Evolutionary conservation across 371 early-diverging fungal genomes (phyloP).

Genomic region (Mucor irregularis): DNA sequence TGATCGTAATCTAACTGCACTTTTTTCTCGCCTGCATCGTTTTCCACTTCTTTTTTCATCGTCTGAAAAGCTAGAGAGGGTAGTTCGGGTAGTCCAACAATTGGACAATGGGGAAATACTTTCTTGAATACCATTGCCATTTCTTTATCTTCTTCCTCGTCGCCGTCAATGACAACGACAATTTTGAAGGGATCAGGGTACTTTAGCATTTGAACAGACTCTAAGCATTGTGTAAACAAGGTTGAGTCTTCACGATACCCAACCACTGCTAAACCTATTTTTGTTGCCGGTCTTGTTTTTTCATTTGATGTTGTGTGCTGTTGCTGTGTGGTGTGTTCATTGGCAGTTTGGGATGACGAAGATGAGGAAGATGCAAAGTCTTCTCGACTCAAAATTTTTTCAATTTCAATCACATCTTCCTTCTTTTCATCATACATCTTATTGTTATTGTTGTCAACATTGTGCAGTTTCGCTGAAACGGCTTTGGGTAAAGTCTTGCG

Average conservation of each 20-base stretch:
- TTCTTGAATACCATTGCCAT: constrained; percentile 63
- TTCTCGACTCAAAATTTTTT: background rate
- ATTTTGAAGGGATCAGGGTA: constrained; percentile 58
- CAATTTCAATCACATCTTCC: constrained; percentile 3
- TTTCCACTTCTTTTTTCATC: constrained; percentile 18
- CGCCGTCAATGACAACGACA: constrained; percentile 63
- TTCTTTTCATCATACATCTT: no score
- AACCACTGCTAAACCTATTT: constrained; percentile 52
- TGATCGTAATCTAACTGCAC: constrained; percentile 10
- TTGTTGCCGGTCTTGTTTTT: constrained; percentile 20
- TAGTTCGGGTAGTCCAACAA: constrained; percentile 48
- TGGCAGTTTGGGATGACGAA: constrained; percentile 6
- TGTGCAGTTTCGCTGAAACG: constrained; percentile 7
- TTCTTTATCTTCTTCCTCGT: constrained; percentile 57
- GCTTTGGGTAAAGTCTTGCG: constrained; percentile 6
- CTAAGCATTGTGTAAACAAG: constrained; percentile 56
- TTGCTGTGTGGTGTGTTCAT: no score
- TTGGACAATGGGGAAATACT: constrained; percentile 50
- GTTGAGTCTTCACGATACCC: constrained; percentile 67
- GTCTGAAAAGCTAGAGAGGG: constrained; percentile 35
- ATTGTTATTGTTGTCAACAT: background rate
- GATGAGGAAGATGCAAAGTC: background rate
- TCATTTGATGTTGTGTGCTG: background rate
- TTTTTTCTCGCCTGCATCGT: background rate
- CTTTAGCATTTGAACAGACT: constrained; percentile 50